phyloP scores from a whole-genome alignment of 768 basidiomycete genomes.

The Mycena floridula region DNA sequence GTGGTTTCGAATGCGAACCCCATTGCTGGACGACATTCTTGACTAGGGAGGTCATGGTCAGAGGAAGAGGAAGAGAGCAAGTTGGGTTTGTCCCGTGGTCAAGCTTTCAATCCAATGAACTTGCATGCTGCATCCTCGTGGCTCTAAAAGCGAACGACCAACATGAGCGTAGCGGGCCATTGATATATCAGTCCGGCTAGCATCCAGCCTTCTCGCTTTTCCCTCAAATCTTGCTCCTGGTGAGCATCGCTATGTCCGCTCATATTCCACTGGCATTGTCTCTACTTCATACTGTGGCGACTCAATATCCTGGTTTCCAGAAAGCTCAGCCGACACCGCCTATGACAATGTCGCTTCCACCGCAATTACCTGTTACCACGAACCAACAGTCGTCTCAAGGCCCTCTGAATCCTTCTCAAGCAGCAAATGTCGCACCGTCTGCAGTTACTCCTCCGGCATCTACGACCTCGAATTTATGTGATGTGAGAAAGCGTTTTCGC shows the following conservation, averaged over 20 bases:
- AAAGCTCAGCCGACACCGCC: slow-evolving; percentile 18
- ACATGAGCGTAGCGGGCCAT: no score
- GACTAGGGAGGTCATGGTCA: slow-evolving; percentile 28
- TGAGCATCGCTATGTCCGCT: slow-evolving; percentile 30
- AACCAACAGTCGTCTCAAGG: neutral
- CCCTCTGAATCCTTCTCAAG: slow-evolving; percentile 1
- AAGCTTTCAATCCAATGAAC: neutral
- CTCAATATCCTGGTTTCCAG: slow-evolving; percentile 28
- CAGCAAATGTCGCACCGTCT: neutral
- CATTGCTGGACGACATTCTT: slow-evolving; percentile 33
- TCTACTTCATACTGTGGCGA: slow-evolving; percentile 31
- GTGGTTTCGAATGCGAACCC: slow-evolving; percentile 25
- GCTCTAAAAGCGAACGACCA: slow-evolving; percentile 13
- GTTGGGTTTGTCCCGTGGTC: neutral
- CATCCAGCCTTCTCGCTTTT: slow-evolving; percentile 12
- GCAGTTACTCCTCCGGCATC: neutral
- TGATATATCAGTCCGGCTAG: no score
- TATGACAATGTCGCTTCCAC: slow-evolving; percentile 19
- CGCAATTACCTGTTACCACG: slow-evolving; percentile 18
- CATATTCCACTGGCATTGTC: slow-evolving; percentile 41
- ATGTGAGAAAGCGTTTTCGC: slow-evolving; percentile 29
- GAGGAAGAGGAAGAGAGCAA: neutral
- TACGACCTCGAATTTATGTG: slow-evolving; percentile 38
- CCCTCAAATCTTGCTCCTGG: slow-evolving; percentile 5
- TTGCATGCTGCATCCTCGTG: slow-evolving; percentile 31